A percentile compares a stretch with the other conserved stretches of the same genome.
These are phyloP conservation scores for Lobosporangium transversale DNA, from an alignment of 192 early-diverging fungal genomes.

Conservation along the genomic window DNA sequence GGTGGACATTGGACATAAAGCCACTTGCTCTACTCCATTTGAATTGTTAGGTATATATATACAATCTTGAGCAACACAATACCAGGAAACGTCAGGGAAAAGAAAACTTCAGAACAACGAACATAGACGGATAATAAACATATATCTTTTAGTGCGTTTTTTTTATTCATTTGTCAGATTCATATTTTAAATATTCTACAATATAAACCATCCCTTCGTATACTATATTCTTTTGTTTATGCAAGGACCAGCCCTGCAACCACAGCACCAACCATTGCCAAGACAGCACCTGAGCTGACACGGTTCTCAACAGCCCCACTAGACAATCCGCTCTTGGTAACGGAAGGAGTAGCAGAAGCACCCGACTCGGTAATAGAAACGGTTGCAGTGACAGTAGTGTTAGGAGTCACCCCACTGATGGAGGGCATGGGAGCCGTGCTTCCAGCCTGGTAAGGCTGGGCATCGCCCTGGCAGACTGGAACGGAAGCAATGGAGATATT, in stretches of 20 bases:
- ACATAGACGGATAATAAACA: too few relatives aligned
- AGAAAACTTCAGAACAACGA: too few relatives aligned
- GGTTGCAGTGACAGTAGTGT: background rate
- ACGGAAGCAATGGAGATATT: constrained; percentile 31
- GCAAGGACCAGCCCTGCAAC: constrained; percentile 3
- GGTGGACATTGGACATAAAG: too few relatives aligned
- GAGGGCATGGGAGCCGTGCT: background rate
- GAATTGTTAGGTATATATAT: too few relatives aligned
- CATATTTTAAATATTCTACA: too few relatives aligned
- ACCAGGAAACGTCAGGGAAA: too few relatives aligned
- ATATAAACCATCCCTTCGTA: too few relatives aligned
- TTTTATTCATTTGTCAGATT: too few relatives aligned
- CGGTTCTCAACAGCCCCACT: background rate
- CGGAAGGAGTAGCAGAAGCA: background rate
- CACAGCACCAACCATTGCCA: background rate
- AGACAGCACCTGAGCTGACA: background rate
- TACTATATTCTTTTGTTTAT: too few relatives aligned
- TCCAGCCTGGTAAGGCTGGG: constrained; percentile 17
- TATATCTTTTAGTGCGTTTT: too few relatives aligned
- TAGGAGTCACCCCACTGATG: background rate
- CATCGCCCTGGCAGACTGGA: constrained; percentile 27
- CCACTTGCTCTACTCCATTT: too few relatives aligned
- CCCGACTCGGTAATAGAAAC: background rate
- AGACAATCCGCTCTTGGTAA: background rate
- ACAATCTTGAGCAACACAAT: too few relatives aligned